Percentiles rank a stretch among this genome's conserved stretches.
Conservation (phyloP, 208 protist genomes). For the Willaertia magna region DNA sequence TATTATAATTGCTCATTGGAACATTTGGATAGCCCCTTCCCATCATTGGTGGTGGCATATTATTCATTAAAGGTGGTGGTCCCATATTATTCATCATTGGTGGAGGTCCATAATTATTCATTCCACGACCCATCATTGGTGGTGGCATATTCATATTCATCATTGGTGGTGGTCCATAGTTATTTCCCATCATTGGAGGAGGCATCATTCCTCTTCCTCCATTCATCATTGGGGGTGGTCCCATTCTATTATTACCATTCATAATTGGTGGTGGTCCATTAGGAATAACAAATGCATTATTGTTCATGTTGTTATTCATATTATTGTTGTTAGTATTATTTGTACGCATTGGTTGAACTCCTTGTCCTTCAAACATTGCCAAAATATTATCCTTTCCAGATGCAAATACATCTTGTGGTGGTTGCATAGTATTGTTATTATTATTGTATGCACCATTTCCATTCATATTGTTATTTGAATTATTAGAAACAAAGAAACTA, state of each 20-base stretch:
- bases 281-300: neutral
- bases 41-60: neutral
- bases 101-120: neutral
- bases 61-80: no score
- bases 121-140: neutral
- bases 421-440: neutral
- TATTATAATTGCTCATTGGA: no score
- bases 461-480: no score
- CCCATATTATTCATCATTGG: no score
- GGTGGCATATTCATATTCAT: no score
- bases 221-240: neutral
- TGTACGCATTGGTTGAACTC: neutral
- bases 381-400: neutral
- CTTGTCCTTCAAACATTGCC: neutral
- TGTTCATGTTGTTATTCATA: neutral
- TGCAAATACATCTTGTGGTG: neutral
- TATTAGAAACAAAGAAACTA: neutral
- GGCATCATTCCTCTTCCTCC: no score
- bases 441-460: no score
- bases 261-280: neutral
- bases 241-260: neutral
- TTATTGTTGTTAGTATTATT: neutral
- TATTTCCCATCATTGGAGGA: no score
- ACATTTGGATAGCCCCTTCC: neutral
- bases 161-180: no score